phyloP scores from a whole-genome alignment of 257 asterid species.

The Scutellaria galericulata region DNA sequence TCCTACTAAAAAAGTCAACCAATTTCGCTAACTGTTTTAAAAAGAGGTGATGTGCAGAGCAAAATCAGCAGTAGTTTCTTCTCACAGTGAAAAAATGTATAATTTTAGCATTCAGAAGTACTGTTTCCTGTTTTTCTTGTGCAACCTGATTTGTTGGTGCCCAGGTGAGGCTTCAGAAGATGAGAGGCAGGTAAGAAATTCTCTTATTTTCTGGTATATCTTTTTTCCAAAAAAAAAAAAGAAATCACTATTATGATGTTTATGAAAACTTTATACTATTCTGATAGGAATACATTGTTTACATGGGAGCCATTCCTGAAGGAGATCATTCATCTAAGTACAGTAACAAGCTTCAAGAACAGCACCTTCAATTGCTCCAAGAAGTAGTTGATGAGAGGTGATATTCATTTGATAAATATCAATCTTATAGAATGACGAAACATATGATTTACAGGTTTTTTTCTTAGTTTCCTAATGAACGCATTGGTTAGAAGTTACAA shows the following conservation, averaged over 20 bases:
- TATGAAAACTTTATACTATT: not conserved
- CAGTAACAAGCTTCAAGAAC: constrained; percentile 34
- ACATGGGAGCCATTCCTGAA: constrained; percentile 37
- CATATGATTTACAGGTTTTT: not conserved
- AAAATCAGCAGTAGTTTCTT: constrained; percentile 23
- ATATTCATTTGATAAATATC: not conserved
- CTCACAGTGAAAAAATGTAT: constrained; percentile 19
- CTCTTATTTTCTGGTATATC: not conserved
- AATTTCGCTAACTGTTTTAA: constrained; percentile 5
- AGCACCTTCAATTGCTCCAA: constrained; percentile 39
- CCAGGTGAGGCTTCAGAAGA: constrained; percentile 29
- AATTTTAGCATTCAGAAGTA: not conserved
- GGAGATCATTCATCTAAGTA: constrained; percentile 15
- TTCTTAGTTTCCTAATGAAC: constrained; percentile 28
- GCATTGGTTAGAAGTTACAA: constrained; percentile 49
- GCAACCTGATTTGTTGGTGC: constrained; percentile 28
- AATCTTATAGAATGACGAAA: not conserved
- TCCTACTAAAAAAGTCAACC: constrained; percentile 11
- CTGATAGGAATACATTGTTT: constrained; percentile 30
- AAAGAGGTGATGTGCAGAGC: constrained; percentile 20
- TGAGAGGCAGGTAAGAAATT: constrained; percentile 34
- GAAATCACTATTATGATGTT: not conserved
- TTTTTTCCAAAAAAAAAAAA: not conserved
- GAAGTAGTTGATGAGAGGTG: constrained; percentile 33
- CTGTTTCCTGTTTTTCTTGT: constrained; percentile 27